These are phyloP conservation scores for Quercus mongolica DNA, from an alignment of 306 rosid genomes.

Conservation along the genomic window DNA sequence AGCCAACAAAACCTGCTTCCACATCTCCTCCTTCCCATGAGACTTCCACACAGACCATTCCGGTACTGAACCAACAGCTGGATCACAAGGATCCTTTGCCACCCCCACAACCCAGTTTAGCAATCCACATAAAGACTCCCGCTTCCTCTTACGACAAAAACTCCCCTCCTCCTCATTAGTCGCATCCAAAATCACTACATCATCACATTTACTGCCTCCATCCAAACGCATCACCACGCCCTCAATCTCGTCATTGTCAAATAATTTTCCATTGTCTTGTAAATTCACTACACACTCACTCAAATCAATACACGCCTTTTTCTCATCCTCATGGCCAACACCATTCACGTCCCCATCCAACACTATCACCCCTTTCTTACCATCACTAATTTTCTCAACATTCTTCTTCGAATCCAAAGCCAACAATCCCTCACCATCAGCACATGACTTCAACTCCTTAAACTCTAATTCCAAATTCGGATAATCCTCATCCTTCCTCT, in stretches of 20 bases:
- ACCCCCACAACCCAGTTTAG: conserved; percentile 46
- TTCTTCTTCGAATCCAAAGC: not conserved
- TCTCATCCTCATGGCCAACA: not conserved
- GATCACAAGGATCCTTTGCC: conserved; percentile 67
- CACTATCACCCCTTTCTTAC: not conserved
- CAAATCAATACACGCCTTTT: not conserved
- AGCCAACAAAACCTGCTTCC: conserved; percentile 65
- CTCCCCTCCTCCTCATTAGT: conserved; percentile 21
- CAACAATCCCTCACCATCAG: not conserved
- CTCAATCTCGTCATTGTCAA: conserved; percentile 11
- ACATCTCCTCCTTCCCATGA: conserved; percentile 33
- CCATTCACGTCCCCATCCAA: not conserved
- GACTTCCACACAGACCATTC: conserved; percentile 62
- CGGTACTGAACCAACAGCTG: conserved; percentile 49
- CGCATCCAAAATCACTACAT: conserved; percentile 32
- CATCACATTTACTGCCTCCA: conserved; percentile 22
- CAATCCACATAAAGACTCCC: conserved; percentile 37
- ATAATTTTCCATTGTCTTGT: not conserved
- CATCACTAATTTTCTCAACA: not conserved
- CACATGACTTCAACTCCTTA: conserved; percentile 7
- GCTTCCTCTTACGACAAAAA: conserved; percentile 33
- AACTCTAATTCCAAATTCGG: not conserved
- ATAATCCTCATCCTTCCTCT: conserved; percentile 13
- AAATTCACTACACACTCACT: conserved; percentile 10
- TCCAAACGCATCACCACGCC: conserved; percentile 19